Conservation (phyloP, 1,139 yeast genomes). For the Yamadazyma triangularis region DNA sequence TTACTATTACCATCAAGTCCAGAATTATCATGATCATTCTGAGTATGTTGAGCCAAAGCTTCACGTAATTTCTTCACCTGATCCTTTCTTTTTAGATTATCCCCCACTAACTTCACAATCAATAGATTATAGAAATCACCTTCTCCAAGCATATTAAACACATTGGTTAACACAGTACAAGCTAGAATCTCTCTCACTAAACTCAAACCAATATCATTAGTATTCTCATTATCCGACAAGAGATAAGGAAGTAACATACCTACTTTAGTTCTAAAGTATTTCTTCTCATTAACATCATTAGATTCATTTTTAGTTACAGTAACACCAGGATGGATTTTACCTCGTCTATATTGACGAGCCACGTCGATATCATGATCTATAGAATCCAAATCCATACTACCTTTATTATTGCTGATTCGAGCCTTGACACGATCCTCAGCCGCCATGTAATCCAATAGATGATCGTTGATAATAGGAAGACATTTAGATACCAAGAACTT, state of each 20-base stretch:
- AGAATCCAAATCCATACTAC: conserved; percentile 21
- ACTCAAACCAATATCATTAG: conserved; percentile 44
- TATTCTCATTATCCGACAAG: conserved; percentile 45
- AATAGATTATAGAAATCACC: conserved; percentile 74
- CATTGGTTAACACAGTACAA: conserved; percentile 41
- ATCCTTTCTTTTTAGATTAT: conserved; percentile 65
- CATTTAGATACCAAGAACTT: conserved; percentile 53
- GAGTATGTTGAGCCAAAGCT: conserved; percentile 64
- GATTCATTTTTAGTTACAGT: conserved; percentile 34
- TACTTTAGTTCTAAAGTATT: conserved; percentile 45
- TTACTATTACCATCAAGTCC: background rate
- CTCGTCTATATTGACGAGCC: conserved; percentile 56
- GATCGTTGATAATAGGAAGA: conserved; percentile 65
- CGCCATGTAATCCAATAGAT: conserved; percentile 48
- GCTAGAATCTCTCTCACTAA: conserved; percentile 64
- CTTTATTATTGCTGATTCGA: conserved; percentile 11
- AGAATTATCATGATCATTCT: conserved; percentile 2
- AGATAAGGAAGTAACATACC: conserved; percentile 46
- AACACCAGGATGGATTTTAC: conserved; percentile 61
- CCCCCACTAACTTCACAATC: conserved; percentile 59
- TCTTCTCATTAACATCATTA: conserved; percentile 45
- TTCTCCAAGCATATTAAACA: conserved; percentile 56
- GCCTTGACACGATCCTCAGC: conserved; percentile 46
- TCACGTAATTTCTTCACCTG: conserved; percentile 72
- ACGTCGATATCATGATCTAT: conserved; percentile 49